A percentile compares a stretch with the other conserved stretches of the same genome.
phyloP scores from a whole-genome alignment of 2,329 filamentous ascomycete genomes.

The Aspergillus sp. region DNA sequence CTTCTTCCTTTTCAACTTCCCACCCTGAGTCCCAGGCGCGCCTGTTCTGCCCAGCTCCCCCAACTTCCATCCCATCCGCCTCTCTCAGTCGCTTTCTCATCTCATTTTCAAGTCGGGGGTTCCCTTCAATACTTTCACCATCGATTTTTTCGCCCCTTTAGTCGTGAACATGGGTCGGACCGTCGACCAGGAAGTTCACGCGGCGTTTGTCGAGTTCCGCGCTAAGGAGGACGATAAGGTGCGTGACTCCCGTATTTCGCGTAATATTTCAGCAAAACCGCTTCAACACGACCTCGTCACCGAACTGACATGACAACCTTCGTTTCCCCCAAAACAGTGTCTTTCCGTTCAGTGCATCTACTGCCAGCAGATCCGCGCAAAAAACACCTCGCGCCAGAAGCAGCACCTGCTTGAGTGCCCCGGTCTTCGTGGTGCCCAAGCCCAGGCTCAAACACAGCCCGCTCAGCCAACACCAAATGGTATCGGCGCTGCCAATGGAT shows the following conservation, averaged over 20 bases:
- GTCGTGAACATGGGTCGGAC: conserved; percentile 49
- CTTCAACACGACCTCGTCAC: conserved; percentile 21
- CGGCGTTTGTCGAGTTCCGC: conserved; percentile 54
- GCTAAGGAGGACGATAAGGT: conserved; percentile 55
- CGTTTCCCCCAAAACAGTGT: conserved; percentile 37
- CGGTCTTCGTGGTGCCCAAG: conserved; percentile 46
- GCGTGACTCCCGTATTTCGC: conserved; percentile 39
- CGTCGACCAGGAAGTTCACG: conserved; percentile 54
- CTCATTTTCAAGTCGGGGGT: conserved; percentile 13
- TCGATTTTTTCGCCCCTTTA: conserved; percentile 26
- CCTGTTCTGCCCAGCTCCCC: conserved; percentile 14
- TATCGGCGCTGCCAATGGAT: conserved; percentile 43
- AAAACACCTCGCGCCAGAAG: conserved; percentile 55
- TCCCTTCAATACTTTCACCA: conserved; percentile 17
- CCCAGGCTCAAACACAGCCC: conserved; percentile 42
- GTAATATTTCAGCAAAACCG: conserved; percentile 40
- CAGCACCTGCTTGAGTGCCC: conserved; percentile 53
- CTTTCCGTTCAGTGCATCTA: conserved; percentile 56
- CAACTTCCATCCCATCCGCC: conserved; percentile 15
- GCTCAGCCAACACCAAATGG: conserved; percentile 40
- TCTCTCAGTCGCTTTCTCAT: conserved; percentile 12
- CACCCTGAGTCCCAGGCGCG: conserved; percentile 19
- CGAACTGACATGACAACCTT: conserved; percentile 35
- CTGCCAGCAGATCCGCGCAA: conserved; percentile 53
- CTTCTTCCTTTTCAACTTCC: conserved; percentile 10